Evolutionary conservation across 192 early-diverging fungal genomes (phyloP).

Genomic region (Allomyces javanicus): DNA sequence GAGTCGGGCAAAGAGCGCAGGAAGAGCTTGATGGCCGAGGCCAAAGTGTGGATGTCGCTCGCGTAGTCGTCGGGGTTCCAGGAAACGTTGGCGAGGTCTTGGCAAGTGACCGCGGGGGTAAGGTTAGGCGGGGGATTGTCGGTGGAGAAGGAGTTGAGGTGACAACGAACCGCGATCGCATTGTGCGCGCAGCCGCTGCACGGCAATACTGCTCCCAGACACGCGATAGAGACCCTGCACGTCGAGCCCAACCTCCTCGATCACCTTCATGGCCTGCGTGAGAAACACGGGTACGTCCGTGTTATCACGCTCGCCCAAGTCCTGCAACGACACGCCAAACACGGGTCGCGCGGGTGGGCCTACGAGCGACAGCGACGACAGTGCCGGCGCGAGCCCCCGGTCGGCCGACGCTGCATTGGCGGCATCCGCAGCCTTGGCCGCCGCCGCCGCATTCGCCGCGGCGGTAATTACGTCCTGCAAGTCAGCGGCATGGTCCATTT

Average conservation of each 20-base stretch:
- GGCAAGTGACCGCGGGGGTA: neutral
- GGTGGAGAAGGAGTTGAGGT: neutral
- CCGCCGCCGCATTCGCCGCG: conserved; percentile 3
- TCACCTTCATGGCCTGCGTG: conserved; percentile 52
- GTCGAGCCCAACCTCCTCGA: conserved; percentile 54
- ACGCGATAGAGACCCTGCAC: conserved; percentile 78
- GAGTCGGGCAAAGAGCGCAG: conserved; percentile 88
- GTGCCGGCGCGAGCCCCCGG: neutral
- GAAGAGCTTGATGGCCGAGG: conserved; percentile 78
- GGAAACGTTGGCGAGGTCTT: neutral
- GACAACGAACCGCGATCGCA: conserved; percentile 46
- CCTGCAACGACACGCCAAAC: conserved; percentile 61
- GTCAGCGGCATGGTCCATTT: conserved; percentile 20
- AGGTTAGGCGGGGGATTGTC: neutral
- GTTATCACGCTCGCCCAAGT: conserved; percentile 48
- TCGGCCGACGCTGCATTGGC: neutral
- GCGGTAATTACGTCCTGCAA: conserved; percentile 18
- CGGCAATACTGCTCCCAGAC: conserved; percentile 55
- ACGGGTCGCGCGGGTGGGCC: conserved; percentile 51
- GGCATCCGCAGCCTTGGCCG: too few relatives aligned
- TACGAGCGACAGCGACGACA: conserved; percentile 29
- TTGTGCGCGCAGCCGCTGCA: conserved; percentile 45
- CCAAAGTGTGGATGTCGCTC: conserved; percentile 60
- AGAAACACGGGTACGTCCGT: conserved; percentile 58
- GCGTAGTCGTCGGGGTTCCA: conserved; percentile 34